Percentiles rank a stretch among this genome's conserved stretches.
phyloP scores from a whole-genome alignment of 495 filamentous ascomycete genomes.

The Penicillium goetzii region DNA sequence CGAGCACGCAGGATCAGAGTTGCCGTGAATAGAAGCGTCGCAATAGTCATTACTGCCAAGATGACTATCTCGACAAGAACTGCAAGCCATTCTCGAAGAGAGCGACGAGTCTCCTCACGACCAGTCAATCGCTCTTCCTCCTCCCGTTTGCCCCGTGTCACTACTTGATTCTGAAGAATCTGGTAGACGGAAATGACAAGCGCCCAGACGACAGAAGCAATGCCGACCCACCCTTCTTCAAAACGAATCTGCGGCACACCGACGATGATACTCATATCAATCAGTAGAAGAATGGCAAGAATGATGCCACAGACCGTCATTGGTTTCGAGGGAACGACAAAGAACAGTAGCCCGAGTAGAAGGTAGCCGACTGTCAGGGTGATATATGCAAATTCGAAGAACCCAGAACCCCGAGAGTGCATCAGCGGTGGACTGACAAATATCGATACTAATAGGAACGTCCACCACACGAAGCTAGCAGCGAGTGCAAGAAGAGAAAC shows the following conservation, averaged over 20 bases:
- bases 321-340: conserved; percentile 75
- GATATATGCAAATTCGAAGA: conserved; percentile 82
- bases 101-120: conserved; percentile 81
- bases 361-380: conserved; percentile 75
- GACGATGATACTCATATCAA: conserved; percentile 78
- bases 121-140: conserved; percentile 94
- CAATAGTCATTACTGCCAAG: conserved; percentile 65
- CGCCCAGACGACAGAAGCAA: conserved; percentile 81
- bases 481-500: conserved; percentile 72
- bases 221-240: conserved; percentile 90
- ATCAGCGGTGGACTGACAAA: conserved; percentile 89
- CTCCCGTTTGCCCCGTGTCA: conserved; percentile 86
- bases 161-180: conserved; percentile 66
- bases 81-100: conserved; percentile 78
- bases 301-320: conserved; percentile 70
- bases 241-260: conserved; percentile 69
- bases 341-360: conserved; percentile 80
- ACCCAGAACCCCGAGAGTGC: conserved; percentile 84
- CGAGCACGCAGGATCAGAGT: conserved; percentile 77
- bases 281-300: conserved; percentile 70
- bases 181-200: conserved; percentile 65
- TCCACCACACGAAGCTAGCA: conserved; percentile 88
- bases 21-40: conserved; percentile 71
- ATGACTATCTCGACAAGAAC: conserved; percentile 77
- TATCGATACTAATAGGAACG: conserved; percentile 77